phyloP scores from a whole-genome alignment of 306 rosid genomes.

The Mucuna pruriens region DNA sequence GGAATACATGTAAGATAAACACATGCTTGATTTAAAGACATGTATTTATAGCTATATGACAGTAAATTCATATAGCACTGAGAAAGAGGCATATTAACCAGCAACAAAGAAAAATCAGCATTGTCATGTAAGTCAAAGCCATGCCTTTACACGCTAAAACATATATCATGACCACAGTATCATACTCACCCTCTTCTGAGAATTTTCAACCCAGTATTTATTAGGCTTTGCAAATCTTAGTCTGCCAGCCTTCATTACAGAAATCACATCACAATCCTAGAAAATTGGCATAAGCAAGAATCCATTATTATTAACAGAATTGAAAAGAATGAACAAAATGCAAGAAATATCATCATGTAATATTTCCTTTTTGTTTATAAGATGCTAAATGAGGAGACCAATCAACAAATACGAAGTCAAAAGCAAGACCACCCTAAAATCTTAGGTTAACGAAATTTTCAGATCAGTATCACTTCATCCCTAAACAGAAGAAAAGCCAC shows the following conservation, averaged over 20 bases:
- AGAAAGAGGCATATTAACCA: conserved; percentile 3
- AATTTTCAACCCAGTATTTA: conserved; percentile 92
- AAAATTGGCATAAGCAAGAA: conserved; percentile 25
- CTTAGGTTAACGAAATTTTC: not conserved
- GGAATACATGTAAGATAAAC: conserved; percentile 6
- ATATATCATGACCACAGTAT: conserved; percentile 1
- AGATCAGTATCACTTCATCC: not conserved
- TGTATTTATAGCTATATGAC: conserved; percentile 6
- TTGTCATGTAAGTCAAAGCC: conserved; percentile 1
- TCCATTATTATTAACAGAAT: not conserved
- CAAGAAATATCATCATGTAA: not conserved
- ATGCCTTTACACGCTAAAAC: conserved; percentile 18
- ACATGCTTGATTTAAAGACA: conserved; percentile 9
- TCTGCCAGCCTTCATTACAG: conserved; percentile 80
- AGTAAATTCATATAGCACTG: not conserved
- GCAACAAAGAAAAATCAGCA: conserved; percentile 22
- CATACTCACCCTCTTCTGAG: conserved; percentile 84
- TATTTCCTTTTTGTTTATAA: conserved; percentile 23
- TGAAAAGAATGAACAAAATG: not conserved
- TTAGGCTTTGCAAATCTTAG: conserved; percentile 80
- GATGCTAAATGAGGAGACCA: not conserved
- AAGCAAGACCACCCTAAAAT: not conserved
- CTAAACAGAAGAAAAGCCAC: not conserved
- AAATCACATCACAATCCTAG: conserved; percentile 76
- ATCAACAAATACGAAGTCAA: not conserved